phyloP scores from a whole-genome alignment of 768 basidiomycete species.

The Rhodosporidiobolus sp. region DNA sequence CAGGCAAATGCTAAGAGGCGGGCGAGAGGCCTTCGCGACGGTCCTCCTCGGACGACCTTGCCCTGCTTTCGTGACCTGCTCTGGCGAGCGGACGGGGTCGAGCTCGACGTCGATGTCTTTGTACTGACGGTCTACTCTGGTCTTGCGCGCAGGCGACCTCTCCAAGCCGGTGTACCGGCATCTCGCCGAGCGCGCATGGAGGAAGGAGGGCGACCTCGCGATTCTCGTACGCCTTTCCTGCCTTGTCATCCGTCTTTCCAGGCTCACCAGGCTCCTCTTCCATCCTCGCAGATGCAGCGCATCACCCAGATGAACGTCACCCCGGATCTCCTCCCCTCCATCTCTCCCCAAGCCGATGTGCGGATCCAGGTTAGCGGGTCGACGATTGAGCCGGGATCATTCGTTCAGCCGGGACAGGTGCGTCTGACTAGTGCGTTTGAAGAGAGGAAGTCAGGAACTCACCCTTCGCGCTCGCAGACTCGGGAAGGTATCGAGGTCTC shows the following conservation, averaged over 20 bases:
- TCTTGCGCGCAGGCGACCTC: conserved; percentile 44
- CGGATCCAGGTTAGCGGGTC: conserved; percentile 56
- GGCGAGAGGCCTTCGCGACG: too few species aligned
- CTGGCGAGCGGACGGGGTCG: too few species aligned
- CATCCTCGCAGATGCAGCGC: conserved; percentile 72
- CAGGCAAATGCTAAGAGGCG: not conserved
- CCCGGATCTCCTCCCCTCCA: conserved; percentile 72
- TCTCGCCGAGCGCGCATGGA: conserved; percentile 78
- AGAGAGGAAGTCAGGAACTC: not conserved
- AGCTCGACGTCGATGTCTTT: too few species aligned
- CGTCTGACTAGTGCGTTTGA: conserved; percentile 34
- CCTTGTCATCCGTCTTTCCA: not conserved
- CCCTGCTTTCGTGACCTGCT: too few species aligned
- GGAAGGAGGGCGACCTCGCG: conserved; percentile 76
- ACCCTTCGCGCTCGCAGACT: conserved; percentile 55
- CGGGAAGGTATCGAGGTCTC: conserved; percentile 62
- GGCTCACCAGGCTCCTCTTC: not conserved
- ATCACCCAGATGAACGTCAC: conserved; percentile 85
- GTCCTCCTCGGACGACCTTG: too few species aligned
- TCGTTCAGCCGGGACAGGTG: conserved; percentile 67
- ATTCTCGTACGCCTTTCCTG: conserved; percentile 60
- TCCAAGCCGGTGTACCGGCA: conserved; percentile 68
- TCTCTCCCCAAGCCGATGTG: conserved; percentile 73
- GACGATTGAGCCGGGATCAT: conserved; percentile 67
- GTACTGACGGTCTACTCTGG: not conserved